Evolutionary conservation across 2,329 filamentous ascomycete genomes (phyloP).

Genomic region (Penicillium capsulatum): DNA sequence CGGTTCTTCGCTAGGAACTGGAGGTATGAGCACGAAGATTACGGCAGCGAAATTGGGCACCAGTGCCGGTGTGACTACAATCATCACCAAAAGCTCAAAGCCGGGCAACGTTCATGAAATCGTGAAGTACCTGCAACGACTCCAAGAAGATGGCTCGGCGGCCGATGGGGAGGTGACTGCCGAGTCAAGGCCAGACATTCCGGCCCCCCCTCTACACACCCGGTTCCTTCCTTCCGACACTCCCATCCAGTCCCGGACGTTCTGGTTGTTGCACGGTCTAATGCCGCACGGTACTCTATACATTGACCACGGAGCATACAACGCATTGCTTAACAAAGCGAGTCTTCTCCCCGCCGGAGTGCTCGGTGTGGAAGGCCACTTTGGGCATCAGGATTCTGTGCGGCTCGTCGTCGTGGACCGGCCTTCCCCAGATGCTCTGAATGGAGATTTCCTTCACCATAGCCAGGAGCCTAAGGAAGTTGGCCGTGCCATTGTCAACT

Average conservation of each 20-base stretch:
- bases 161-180: too few species aligned
- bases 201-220: slow-evolving; percentile 70
- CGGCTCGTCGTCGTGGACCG: slow-evolving; percentile 75
- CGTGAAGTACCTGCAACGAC: slow-evolving; percentile 70
- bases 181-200: slow-evolving; percentile 38
- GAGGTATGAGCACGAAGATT: slow-evolving; percentile 97
- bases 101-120: slow-evolving; percentile 89
- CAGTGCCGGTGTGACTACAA: slow-evolving; percentile 88
- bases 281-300: slow-evolving; percentile 85
- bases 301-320: slow-evolving; percentile 85
- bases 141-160: slow-evolving; percentile 37
- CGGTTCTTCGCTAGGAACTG: slow-evolving; percentile 84
- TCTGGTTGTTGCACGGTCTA: slow-evolving; percentile 94
- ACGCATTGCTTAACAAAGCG: slow-evolving; percentile 75
- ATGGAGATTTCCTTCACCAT: slow-evolving; percentile 39
- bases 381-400: slow-evolving; percentile 89
- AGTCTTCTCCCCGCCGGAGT: slow-evolving; percentile 88
- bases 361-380: slow-evolving; percentile 79
- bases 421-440: slow-evolving; percentile 38
- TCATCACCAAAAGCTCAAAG: slow-evolving; percentile 91
- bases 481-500: slow-evolving; percentile 86
- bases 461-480: slow-evolving; percentile 61
- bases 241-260: slow-evolving; percentile 87
- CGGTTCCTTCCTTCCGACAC: slow-evolving; percentile 81
- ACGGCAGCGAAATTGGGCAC: slow-evolving; percentile 87